Percentiles rank a stretch among this genome's conserved stretches.
phyloP scores from a whole-genome alignment of 441 rosid species.

The Mallotus japonicus region DNA sequence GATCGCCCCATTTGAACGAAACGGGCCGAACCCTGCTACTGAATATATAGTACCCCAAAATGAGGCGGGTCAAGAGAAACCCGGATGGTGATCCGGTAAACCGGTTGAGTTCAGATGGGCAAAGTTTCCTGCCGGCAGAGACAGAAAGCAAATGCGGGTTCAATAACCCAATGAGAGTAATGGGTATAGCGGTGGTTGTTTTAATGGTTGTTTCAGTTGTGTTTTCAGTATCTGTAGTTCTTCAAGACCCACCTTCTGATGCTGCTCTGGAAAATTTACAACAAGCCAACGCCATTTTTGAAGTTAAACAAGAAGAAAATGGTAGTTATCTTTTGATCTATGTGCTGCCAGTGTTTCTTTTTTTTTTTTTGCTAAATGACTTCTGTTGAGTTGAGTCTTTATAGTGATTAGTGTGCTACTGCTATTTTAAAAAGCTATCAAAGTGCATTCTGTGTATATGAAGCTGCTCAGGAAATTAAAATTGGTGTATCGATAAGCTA shows the following conservation, averaged over 20 bases:
- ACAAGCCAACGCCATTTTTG: not conserved
- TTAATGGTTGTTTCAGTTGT: constrained; percentile 9
- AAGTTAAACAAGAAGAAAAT: constrained; percentile 9
- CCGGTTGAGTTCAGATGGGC: not conserved
- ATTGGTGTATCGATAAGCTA: not conserved
- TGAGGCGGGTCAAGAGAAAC: not conserved
- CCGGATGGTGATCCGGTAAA: not conserved
- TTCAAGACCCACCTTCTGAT: constrained; percentile 9
- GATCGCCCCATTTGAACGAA: not conserved
- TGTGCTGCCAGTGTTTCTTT: not conserved
- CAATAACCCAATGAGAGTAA: constrained; percentile 1
- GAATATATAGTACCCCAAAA: not conserved
- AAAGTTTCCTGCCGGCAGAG: not conserved
- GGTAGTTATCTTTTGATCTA: not conserved
- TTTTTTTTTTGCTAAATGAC: not conserved
- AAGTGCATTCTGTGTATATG: not conserved
- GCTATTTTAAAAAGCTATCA: not conserved
- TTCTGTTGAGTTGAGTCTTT: not conserved
- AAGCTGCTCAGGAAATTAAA: not conserved
- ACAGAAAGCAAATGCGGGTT: constrained; percentile 1
- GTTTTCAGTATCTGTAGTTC: constrained; percentile 5
- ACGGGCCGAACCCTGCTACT: not conserved
- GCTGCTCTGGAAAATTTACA: constrained; percentile 2
- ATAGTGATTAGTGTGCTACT: not conserved
- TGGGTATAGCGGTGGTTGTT: not conserved